A percentile compares a stretch with the other conserved stretches of the same genome.
These are phyloP conservation scores for Diaporthe caulivora DNA, from an alignment of 2,329 filamentous ascomycete genomes.

Conservation along the genomic window DNA sequence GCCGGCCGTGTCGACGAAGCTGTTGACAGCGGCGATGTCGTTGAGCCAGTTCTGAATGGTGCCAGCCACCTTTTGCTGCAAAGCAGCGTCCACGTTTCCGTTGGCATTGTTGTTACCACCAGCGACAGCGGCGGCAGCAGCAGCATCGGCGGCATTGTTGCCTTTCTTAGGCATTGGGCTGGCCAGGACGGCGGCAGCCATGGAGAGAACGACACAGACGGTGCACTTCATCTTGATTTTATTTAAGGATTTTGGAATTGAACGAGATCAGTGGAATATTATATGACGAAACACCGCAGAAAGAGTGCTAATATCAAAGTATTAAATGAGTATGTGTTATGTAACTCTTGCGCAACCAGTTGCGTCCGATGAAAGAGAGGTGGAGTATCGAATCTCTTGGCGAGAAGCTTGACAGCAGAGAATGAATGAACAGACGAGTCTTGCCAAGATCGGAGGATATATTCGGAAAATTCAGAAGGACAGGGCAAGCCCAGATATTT, in stretches of 20 bases:
- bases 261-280: not conserved
- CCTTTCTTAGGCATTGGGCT: constrained; percentile 16
- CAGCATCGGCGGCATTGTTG: not conserved
- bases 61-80: constrained; percentile 6
- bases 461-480: not conserved
- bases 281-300: not conserved
- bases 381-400: not conserved
- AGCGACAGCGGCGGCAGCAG: not conserved
- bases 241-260: not conserved
- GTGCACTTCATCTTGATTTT: constrained; percentile 28
- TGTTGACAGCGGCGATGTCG: constrained; percentile 30
- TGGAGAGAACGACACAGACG: constrained; percentile 12
- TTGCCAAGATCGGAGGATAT: not conserved
- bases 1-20: constrained; percentile 31
- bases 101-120: constrained; percentile 12
- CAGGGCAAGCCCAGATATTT: not conserved
- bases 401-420: not conserved
- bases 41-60: constrained; percentile 30
- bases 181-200: constrained; percentile 15
- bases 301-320: not conserved
- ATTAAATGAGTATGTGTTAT: not conserved
- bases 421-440: not conserved
- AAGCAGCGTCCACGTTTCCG: not conserved
- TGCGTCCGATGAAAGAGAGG: not conserved
- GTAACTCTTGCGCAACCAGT: constrained; percentile 8